Evolutionary conservation across 495 filamentous ascomycete species (phyloP), one percentile per base, ranked within the genome.

Genomic region (Penicillium simplicissimum): DNA sequence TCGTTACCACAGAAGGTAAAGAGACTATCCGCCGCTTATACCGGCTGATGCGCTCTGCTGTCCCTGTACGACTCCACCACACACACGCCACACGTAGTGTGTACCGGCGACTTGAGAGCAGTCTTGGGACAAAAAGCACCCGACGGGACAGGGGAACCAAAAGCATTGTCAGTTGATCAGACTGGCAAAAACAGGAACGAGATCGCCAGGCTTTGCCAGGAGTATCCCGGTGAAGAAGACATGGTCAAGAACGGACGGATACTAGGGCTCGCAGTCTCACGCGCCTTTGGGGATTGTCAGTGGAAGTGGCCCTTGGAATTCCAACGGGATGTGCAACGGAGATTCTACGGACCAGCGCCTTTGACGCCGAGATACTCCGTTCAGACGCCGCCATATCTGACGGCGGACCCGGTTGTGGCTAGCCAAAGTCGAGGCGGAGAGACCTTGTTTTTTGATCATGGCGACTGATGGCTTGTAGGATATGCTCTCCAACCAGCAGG

Each of bases 391-490:
- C 88, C 87, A 1, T 90, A 90, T 71, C 67, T 89, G 36, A 89
- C 84, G 1, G 87, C 88, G 3, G 79, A 85, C 70, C 88, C 88
- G 1, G 83, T 83, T 7, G 78, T 90, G 38, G 85, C 81, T 0
- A 84, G 81, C 77, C 0, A 71, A 74, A 60, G 75, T 90, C 28
- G 68, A 84, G 31, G 64, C 76, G 0, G 68, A 64, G 0, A 70
- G 70, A 31, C 71, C 74, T 17, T 82, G 82, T 17, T 89, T 90
- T 61, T 51, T 89, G 52, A 85, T 91, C 55, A 73, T 89, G 66
- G 87, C 85, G 17, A 82, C 79, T 4, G 87, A 90, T 61, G 87
- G 87, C 5, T 54, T 90, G 34, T 91, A 87, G 87, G 85, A 89
- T 64, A 69, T 69, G 40, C 73, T 90, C 36, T 77, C 81, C 9